A percentile compares a stretch with the other conserved stretches of the same genome.
phyloP scores from a whole-genome alignment of 495 filamentous ascomycete species.

The Lepraria neglecta region DNA sequence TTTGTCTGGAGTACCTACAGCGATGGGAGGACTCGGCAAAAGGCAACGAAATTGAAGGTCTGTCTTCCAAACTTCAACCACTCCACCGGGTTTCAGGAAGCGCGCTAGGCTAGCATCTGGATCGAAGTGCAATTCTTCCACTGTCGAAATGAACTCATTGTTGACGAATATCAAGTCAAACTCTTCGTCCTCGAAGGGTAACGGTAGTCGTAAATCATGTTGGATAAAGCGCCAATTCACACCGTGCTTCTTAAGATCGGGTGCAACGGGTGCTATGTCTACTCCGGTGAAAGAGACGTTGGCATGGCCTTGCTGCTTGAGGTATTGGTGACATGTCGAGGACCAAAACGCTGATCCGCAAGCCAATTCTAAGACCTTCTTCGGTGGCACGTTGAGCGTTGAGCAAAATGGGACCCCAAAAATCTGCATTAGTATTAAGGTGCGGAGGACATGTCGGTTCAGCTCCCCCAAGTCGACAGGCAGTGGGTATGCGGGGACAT shows the following conservation, averaged over 20 bases:
- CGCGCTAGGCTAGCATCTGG: constrained; percentile 73
- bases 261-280: constrained; percentile 72
- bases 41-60: constrained; percentile 73
- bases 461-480: constrained; percentile 84
- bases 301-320: constrained; percentile 53
- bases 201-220: constrained; percentile 72
- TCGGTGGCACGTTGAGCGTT: constrained; percentile 58
- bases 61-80: constrained; percentile 80
- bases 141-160: constrained; percentile 65
- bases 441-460: constrained; percentile 79
- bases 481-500: constrained; percentile 71
- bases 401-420: constrained; percentile 76
- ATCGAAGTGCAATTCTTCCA: constrained; percentile 53
- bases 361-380: constrained; percentile 75
- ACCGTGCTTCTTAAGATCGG: constrained; percentile 63
- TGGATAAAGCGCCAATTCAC: constrained; percentile 85
- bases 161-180: constrained; percentile 91
- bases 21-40: constrained; percentile 63
- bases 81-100: constrained; percentile 69
- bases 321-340: constrained; percentile 72
- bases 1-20: constrained; percentile 45
- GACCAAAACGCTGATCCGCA: constrained; percentile 91
- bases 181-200: constrained; percentile 75
- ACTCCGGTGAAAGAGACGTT: constrained; percentile 72
- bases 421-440: constrained; percentile 71